A percentile compares a stretch with the other conserved stretches of the same genome.
Conservation (phyloP, 169 alveolate genomes). For the Eimeria falciformis region DNA sequence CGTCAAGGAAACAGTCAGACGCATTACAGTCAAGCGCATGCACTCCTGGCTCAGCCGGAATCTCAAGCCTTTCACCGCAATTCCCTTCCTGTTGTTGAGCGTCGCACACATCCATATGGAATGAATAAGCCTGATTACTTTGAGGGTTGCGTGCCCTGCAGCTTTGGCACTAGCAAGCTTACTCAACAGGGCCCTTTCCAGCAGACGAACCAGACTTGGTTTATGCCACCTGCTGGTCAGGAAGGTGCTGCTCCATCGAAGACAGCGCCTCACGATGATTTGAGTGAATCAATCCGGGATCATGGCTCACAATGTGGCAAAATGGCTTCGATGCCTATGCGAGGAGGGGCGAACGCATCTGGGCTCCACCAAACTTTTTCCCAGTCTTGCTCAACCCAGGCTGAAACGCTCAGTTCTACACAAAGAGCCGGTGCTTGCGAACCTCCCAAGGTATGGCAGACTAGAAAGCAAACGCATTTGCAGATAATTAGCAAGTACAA, state of each 20-base stretch:
- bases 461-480: neutral
- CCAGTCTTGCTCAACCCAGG: slow-evolving; percentile 19
- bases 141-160: neutral
- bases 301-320: neutral
- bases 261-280: neutral
- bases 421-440: slow-evolving; percentile 3
- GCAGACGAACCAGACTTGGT: neutral
- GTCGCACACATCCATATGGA: neutral
- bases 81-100: neutral
- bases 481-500: neutral
- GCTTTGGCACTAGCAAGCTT: neutral
- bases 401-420: neutral
- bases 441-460: neutral
- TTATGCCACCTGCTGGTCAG: slow-evolving; percentile 32
- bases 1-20: neutral
- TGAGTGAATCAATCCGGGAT: neutral
- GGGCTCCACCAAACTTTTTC: neutral
- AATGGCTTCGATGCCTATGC: neutral
- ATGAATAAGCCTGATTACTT: neutral
- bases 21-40: too few species aligned
- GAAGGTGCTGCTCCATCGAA: neutral
- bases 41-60: too few species aligned
- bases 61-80: too few species aligned
- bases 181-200: neutral
- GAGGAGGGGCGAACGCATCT: neutral